phyloP scores from a whole-genome alignment of 345 rosid genomes.

The Mangifera indica region DNA sequence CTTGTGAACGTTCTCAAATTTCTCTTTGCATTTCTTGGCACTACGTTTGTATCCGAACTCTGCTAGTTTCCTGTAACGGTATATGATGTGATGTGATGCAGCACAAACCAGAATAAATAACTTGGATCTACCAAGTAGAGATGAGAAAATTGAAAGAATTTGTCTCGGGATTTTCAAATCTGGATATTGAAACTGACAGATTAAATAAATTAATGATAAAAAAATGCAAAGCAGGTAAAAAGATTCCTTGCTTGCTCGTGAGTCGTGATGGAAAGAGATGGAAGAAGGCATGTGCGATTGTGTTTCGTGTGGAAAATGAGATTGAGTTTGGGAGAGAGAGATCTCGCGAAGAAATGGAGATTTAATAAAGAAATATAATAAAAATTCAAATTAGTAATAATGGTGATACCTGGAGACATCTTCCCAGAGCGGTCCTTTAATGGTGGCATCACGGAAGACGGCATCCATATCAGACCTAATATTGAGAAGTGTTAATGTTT shows the following conservation, averaged over 20 bases:
- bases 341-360: background rate
- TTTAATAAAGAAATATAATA: background rate
- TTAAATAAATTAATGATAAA: background rate
- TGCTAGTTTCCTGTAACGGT: slow-evolving; percentile 60
- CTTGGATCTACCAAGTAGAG: too few species aligned
- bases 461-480: slow-evolving; percentile 95
- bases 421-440: slow-evolving; percentile 93
- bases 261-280: slow-evolving; percentile 41
- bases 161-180: slow-evolving; percentile 57
- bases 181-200: slow-evolving; percentile 28
- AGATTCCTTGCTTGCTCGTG: slow-evolving; percentile 46
- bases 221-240: too few species aligned
- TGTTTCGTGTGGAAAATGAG: slow-evolving; percentile 15
- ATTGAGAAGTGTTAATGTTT: slow-evolving; percentile 72
- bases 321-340: slow-evolving; percentile 21
- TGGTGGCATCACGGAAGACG: slow-evolving; percentile 72
- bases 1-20: slow-evolving; percentile 93
- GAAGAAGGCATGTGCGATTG: slow-evolving; percentile 44
- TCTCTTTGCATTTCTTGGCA: slow-evolving; percentile 90
- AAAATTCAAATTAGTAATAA: background rate
- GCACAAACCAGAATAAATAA: too few species aligned
- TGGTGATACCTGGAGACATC: slow-evolving; percentile 76
- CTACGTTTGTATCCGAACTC: slow-evolving; percentile 76
- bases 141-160: slow-evolving; percentile 18
- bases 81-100: too few species aligned